A percentile compares a stretch with the other conserved stretches of the same genome.
phyloP scores from a whole-genome alignment of 768 basidiomycete species.

The Rhodosporidiobolus sp. region DNA sequence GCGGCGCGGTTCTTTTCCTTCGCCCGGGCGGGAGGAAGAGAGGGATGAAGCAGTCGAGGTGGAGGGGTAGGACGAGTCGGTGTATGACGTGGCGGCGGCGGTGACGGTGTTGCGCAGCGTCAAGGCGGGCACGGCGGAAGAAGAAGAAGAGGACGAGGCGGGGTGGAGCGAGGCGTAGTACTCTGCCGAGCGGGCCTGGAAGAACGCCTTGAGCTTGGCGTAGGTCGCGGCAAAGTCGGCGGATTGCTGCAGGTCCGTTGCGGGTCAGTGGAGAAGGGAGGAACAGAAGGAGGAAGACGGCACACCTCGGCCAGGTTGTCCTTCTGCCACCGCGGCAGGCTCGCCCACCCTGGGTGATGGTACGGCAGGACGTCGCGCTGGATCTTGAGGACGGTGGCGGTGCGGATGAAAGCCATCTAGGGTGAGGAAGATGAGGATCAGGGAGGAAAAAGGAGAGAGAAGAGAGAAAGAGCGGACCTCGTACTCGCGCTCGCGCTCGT shows the following conservation, averaged over 20 bases:
- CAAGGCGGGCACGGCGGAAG: conserved; percentile 8
- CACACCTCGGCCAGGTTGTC: not conserved
- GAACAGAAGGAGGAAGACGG: too few species aligned
- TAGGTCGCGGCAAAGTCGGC: not conserved
- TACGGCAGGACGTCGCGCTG: conserved; percentile 11
- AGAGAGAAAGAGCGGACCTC: not conserved
- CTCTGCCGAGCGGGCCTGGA: conserved; percentile 1
- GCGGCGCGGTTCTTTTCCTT: not conserved
- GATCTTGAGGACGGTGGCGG: conserved; percentile 15
- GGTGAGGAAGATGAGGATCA: not conserved
- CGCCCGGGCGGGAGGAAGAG: not conserved
- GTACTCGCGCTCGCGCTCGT: conserved; percentile 9
- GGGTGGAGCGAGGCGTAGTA: conserved; percentile 6
- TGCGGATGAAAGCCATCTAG: conserved; percentile 25
- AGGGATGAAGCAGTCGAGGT: not conserved
- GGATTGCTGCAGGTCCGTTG: not conserved
- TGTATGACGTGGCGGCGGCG: conserved; percentile 6
- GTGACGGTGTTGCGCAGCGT: conserved; percentile 35
- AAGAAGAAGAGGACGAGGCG: not conserved
- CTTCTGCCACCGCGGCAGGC: not conserved
- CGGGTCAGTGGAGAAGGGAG: not conserved
- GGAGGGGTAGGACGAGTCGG: not conserved
- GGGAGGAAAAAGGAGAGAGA: not conserved
- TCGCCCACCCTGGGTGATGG: conserved; percentile 8
- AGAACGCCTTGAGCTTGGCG: not conserved